These are phyloP conservation scores for Mytilinidion resinicola DNA, from an alignment of 495 filamentous ascomycete species.

Conservation along the genomic window DNA sequence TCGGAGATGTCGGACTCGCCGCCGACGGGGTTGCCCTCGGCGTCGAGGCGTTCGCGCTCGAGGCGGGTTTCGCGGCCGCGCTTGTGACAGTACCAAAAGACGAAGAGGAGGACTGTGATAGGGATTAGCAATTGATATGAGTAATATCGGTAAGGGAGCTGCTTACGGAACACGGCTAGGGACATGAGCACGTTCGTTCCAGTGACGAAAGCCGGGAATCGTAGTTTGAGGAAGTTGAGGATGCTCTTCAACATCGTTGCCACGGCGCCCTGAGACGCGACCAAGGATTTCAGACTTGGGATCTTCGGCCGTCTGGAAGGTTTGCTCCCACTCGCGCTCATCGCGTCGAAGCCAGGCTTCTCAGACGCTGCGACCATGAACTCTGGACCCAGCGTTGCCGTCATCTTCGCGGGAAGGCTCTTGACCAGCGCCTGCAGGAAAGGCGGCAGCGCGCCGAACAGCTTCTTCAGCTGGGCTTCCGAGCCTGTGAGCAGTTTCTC, in stretches of 20 bases:
- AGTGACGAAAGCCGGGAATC: constrained; percentile 78
- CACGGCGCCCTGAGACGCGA: constrained; percentile 77
- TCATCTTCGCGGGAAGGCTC: constrained; percentile 76
- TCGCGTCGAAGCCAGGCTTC: constrained; percentile 56
- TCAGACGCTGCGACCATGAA: constrained; percentile 69
- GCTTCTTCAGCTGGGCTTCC: constrained; percentile 66
- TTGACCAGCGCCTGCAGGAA: constrained; percentile 84
- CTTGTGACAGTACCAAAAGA: constrained; percentile 97
- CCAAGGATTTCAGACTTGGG: constrained; percentile 67
- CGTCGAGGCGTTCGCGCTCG: constrained; percentile 50
- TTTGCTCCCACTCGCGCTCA: constrained; percentile 24
- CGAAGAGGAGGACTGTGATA: constrained; percentile 70
- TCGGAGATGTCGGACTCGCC: constrained; percentile 14
- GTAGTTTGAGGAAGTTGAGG: constrained; percentile 70
- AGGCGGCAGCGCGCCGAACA: constrained; percentile 69
- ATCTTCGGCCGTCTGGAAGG: constrained; percentile 43
- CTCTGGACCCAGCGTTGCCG: constrained; percentile 66
- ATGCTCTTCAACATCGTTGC: constrained; percentile 77
- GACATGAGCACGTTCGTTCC: constrained; percentile 82
- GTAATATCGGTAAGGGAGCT: neutral
- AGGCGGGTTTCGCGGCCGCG: constrained; percentile 78
- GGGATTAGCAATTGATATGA: neutral
- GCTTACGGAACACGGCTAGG: constrained; percentile 73
- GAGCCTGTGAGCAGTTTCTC: constrained; percentile 72
- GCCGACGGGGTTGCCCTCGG: constrained; percentile 10